A percentile compares a stretch with the other conserved stretches of the same genome.
phyloP scores from a whole-genome alignment of 2,329 filamentous ascomycete genomes.

The Pseudogymnoascus sp. region DNA sequence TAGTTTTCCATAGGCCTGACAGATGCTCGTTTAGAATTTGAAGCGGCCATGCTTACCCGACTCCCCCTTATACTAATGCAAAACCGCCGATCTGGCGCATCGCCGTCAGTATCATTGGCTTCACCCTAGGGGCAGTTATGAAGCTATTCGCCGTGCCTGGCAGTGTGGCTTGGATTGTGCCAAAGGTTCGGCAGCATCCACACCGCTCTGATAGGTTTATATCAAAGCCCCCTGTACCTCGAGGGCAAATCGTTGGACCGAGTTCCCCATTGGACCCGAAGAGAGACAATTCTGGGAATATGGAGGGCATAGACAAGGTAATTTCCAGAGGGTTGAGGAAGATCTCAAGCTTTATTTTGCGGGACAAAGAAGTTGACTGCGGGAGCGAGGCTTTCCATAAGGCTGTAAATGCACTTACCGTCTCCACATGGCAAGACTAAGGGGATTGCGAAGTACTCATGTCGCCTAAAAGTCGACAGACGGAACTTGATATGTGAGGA shows the following conservation, averaged over 20 bases:
- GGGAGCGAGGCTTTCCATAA: background rate
- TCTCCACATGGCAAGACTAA: background rate
- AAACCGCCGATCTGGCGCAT: background rate
- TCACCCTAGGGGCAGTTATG: background rate
- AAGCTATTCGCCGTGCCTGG: background rate
- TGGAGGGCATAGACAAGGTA: background rate
- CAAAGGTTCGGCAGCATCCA: background rate
- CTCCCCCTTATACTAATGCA: background rate
- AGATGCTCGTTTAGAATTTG: background rate
- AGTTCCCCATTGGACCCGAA: background rate
- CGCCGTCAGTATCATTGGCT: background rate
- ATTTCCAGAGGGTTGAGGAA: background rate
- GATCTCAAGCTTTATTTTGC: background rate
- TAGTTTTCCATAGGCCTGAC: background rate
- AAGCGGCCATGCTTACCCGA: background rate
- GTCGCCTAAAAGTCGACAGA: background rate
- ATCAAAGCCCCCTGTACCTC: background rate
- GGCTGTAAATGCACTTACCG: background rate
- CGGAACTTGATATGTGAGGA: background rate
- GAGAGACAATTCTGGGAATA: background rate
- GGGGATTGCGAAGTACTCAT: background rate
- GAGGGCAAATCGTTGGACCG: background rate
- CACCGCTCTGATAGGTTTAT: background rate
- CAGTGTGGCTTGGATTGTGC: background rate
- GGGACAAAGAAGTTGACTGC: background rate